Conservation (phyloP, 1,139 yeast genomes). For the Suhomyces bolitotheri region DNA sequence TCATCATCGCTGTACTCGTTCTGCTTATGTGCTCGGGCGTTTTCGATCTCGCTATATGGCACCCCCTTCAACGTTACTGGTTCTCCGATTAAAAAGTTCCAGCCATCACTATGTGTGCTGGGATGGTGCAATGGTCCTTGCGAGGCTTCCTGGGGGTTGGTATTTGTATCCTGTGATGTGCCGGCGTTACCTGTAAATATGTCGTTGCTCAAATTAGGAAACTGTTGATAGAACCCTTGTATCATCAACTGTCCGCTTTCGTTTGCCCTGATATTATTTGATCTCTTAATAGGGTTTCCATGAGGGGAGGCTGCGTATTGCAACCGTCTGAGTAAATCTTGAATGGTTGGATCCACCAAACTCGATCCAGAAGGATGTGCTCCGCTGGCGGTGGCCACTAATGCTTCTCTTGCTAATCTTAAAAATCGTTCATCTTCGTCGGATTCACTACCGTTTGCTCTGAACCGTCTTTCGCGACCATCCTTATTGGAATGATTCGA, state of each 20-base stretch:
- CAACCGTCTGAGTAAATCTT: slow-evolving; percentile 49
- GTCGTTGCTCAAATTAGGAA: slow-evolving; percentile 47
- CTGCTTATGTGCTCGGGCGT: slow-evolving; percentile 10
- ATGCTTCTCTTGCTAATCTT: slow-evolving; percentile 46
- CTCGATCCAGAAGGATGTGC: slow-evolving; percentile 24
- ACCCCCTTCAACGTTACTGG: slow-evolving; percentile 17
- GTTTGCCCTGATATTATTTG: slow-evolving; percentile 38
- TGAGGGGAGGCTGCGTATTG: slow-evolving; percentile 59
- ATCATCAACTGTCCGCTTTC: slow-evolving; percentile 47
- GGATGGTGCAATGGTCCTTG: slow-evolving; percentile 16
- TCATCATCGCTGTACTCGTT: slow-evolving; percentile 14
- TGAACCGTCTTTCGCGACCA: background rate
- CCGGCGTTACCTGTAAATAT: slow-evolving; percentile 27
- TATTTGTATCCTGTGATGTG: background rate
- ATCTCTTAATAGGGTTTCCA: slow-evolving; percentile 43
- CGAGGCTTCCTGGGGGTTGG: slow-evolving; percentile 9
- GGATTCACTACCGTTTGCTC: slow-evolving; percentile 13
- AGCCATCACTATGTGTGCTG: slow-evolving; percentile 28
- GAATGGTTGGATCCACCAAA: slow-evolving; percentile 54
- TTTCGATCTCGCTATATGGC: slow-evolving; percentile 9
- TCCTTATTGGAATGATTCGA: background rate
- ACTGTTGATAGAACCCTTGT: slow-evolving; percentile 43
- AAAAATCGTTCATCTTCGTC: slow-evolving; percentile 46
- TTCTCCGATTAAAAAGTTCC: slow-evolving; percentile 41
- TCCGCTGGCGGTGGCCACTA: slow-evolving; percentile 46